phyloP scores from a whole-genome alignment of 805 yeast species.

The Yarrowia hollandica region DNA sequence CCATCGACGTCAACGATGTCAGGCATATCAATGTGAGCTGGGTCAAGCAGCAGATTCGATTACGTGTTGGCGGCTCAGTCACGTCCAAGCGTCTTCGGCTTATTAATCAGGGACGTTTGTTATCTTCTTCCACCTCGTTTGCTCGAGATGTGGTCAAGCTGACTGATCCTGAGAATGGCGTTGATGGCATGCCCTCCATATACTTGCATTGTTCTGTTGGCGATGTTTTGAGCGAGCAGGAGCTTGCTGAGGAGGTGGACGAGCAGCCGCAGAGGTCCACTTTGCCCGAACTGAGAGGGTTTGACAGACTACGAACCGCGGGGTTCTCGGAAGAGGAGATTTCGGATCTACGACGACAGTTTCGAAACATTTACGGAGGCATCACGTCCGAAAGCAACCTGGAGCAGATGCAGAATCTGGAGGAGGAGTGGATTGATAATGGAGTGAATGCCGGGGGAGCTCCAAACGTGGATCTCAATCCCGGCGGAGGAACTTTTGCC shows the following conservation, averaged over 20 bases:
- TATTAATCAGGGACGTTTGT: conserved; percentile 67
- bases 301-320: conserved; percentile 77
- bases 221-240: conserved; percentile 55
- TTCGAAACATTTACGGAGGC: conserved; percentile 53
- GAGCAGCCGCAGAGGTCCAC: conserved; percentile 52
- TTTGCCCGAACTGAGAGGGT: conserved; percentile 73
- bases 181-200: conserved; percentile 41
- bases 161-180: conserved; percentile 23
- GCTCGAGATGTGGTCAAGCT: conserved; percentile 48
- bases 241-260: conserved; percentile 62
- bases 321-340: conserved; percentile 84
- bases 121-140: conserved; percentile 58
- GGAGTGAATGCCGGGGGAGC: conserved; percentile 58
- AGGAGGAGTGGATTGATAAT: conserved; percentile 86
- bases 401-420: conserved; percentile 47
- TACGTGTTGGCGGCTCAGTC: conserved; percentile 38
- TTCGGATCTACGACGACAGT: conserved; percentile 68
- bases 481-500: conserved; percentile 50
- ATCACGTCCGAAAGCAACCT: conserved; percentile 7
- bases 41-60: conserved; percentile 49
- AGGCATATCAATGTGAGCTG: conserved; percentile 44
- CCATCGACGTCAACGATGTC: conserved; percentile 43
- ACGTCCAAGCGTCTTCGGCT: conserved; percentile 53
- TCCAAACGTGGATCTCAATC: conserved; percentile 38
- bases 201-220: conserved; percentile 82